A percentile compares a stretch with the other conserved stretches of the same genome.
Evolutionary conservation across 2,329 filamentous ascomycete species (phyloP).

Genomic region (Thermomyces lanuginosus): DNA sequence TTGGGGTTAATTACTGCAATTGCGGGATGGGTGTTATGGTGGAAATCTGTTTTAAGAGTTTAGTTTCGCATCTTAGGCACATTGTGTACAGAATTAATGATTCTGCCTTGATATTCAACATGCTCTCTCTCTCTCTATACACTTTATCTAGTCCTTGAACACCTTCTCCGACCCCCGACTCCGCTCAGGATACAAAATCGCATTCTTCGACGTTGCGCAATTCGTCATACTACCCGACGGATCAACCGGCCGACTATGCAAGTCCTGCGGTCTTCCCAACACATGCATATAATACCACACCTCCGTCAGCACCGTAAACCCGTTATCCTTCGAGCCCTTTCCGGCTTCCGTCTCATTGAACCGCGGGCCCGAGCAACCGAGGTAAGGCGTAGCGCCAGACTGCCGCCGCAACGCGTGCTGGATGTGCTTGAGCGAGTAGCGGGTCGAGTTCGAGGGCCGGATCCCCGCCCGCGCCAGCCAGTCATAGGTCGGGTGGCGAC

Average conservation of each 20-base stretch:
- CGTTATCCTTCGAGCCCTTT: conserved; percentile 37
- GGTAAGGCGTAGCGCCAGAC: conserved; percentile 41
- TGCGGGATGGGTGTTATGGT: too few species aligned
- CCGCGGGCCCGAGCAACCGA: conserved; percentile 44
- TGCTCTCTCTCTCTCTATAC: not conserved
- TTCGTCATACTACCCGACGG: conserved; percentile 7
- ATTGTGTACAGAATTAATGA: too few species aligned
- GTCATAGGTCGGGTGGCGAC: conserved; percentile 40
- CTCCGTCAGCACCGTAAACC: conserved; percentile 43
- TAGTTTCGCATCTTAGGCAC: too few species aligned
- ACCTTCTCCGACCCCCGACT: conserved; percentile 1
- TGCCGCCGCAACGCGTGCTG: conserved; percentile 34
- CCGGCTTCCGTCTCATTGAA: conserved; percentile 47
- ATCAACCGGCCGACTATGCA: conserved; percentile 26
- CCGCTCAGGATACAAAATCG: conserved; percentile 4
- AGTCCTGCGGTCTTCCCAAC: conserved; percentile 40
- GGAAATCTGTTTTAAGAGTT: too few species aligned
- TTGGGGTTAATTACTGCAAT: too few species aligned
- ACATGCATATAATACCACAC: conserved; percentile 52
- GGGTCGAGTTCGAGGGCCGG: conserved; percentile 41
- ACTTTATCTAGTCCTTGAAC: not conserved
- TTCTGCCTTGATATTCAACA: too few species aligned
- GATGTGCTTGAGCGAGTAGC: conserved; percentile 39
- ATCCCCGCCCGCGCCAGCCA: conserved; percentile 44
- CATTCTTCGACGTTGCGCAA: conserved; percentile 11